These are phyloP conservation scores for Inga oerstediana DNA, from an alignment of 306 rosid genomes.

Conservation along the genomic window DNA sequence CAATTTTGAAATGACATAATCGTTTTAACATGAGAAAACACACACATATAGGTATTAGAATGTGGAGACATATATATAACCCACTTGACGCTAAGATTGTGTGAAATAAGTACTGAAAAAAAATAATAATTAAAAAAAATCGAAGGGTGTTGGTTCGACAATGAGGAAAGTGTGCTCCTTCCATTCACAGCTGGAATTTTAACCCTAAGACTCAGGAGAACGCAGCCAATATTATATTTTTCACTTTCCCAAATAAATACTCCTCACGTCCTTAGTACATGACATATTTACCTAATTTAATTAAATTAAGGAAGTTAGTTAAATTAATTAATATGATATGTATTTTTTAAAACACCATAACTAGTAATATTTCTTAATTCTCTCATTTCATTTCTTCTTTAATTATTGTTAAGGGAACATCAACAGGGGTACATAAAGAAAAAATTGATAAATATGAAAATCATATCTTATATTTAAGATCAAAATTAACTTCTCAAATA, in stretches of 20 bases:
- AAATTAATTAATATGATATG: no score
- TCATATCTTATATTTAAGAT: rapidly evolving
- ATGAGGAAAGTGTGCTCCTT: neutral
- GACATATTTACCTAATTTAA: no score
- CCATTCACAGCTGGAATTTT: neutral
- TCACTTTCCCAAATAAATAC: neutral
- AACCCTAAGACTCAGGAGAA: neutral
- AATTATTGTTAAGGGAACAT: no score
- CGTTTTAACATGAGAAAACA: neutral
- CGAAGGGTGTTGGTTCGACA: neutral
- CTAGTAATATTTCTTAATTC: no score
- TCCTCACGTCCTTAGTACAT: no score
- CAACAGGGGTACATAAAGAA: no score
- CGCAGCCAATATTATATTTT: neutral
- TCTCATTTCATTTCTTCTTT: rapidly evolving
- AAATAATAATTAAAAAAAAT: neutral
- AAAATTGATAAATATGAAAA: no score
- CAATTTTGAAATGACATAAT: neutral
- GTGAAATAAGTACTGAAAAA: neutral
- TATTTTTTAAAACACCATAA: no score
- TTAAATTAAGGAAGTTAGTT: no score
- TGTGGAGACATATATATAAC: neutral
- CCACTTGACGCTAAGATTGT: neutral
- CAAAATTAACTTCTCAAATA: rapidly evolving
- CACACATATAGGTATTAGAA: neutral